Conservation (phyloP, 140 eudicot genomes). For the Oenanthe javanica region DNA sequence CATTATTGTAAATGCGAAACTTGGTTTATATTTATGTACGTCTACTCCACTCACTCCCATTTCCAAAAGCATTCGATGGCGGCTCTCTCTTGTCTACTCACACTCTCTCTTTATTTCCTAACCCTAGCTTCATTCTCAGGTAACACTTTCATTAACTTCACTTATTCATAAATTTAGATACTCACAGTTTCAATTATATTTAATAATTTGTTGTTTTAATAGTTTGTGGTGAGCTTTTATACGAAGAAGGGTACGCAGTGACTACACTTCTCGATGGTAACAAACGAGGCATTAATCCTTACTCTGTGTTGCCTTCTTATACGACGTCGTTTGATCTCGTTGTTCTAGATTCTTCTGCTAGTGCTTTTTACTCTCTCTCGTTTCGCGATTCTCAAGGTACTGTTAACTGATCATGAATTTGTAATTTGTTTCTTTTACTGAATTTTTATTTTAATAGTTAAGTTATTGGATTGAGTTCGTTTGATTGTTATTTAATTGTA, state of each 20-base stretch:
- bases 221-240: conserved; percentile 24
- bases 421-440: neutral
- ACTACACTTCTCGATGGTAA: conserved; percentile 62
- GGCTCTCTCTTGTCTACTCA: neutral
- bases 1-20: too few species aligned
- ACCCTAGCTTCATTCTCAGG: conserved; percentile 15
- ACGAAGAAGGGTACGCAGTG: conserved; percentile 72
- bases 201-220: neutral
- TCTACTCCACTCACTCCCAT: neutral
- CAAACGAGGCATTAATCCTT: conserved; percentile 49
- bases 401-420: neutral
- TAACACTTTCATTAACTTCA: neutral
- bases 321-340: conserved; percentile 46
- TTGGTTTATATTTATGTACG: neutral
- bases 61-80: neutral
- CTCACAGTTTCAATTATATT: neutral
- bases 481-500: neutral
- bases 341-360: conserved; percentile 47
- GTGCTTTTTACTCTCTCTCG: conserved; percentile 49
- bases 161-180: neutral
- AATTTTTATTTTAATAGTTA: too few species aligned
- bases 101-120: conserved; percentile 13
- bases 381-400: conserved; percentile 45
- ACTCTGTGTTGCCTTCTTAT: conserved; percentile 30
- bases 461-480: neutral